Evolutionary conservation across 768 basidiomycete species (phyloP).

Genomic region (Trametes meyenii): DNA sequence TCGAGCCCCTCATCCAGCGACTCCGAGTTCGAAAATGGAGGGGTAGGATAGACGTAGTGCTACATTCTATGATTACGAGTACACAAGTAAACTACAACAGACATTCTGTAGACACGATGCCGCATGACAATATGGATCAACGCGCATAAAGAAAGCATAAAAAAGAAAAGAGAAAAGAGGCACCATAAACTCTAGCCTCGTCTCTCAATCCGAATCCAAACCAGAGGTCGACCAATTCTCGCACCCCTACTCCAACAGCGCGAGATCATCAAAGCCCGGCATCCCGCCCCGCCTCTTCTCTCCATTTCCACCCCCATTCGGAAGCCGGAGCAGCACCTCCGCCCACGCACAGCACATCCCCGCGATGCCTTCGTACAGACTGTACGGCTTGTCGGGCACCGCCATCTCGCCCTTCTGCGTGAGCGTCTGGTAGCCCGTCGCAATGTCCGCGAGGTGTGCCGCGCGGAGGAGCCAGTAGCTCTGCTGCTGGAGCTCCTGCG

Average conservation of each 20-base stretch:
- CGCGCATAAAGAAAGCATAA: neutral
- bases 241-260: constrained; percentile 1
- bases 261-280: constrained; percentile 32
- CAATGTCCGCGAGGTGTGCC: constrained; percentile 51
- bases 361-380: constrained; percentile 59
- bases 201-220: neutral
- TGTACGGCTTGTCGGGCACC: constrained; percentile 54
- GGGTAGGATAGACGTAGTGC: too few species aligned
- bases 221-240: neutral
- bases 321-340: constrained; percentile 37
- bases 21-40: too few species aligned
- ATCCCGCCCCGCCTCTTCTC: constrained; percentile 22
- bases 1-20: too few species aligned
- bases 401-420: constrained; percentile 45
- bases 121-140: too few species aligned
- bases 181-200: too few species aligned
- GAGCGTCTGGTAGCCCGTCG: constrained; percentile 38
- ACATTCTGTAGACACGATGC: too few species aligned
- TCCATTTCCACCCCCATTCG: neutral
- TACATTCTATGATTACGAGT: too few species aligned
- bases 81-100: too few species aligned
- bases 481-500: constrained; percentile 6
- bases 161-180: too few species aligned
- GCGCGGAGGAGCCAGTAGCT: constrained; percentile 42
- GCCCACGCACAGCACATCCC: constrained; percentile 63